Evolutionary conservation across 73 alveolate genomes (phyloP).

Genomic region (Paramecium pentaurelia): DNA sequence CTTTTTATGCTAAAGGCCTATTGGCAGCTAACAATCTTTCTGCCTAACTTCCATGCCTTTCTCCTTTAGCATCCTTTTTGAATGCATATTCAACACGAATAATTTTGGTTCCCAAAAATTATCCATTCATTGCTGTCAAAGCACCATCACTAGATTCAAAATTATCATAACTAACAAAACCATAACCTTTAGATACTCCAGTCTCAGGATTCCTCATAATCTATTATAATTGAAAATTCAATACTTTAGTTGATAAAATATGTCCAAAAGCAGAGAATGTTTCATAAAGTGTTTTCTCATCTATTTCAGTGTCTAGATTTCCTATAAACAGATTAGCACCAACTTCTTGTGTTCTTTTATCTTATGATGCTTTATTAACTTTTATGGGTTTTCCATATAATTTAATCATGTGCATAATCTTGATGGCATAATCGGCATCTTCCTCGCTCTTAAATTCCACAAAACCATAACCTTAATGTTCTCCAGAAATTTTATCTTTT

Average conservation of each 20-base stretch:
- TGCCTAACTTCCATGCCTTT: conserved; percentile 57
- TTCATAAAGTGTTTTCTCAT: conserved; percentile 97
- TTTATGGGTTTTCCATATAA: conserved; percentile 96
- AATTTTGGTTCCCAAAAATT: conserved; percentile 52
- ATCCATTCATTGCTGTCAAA: conserved; percentile 58
- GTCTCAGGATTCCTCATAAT: conserved; percentile 92
- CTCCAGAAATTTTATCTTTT: conserved; percentile 95
- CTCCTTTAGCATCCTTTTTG: conserved; percentile 63
- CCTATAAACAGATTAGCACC: conserved; percentile 99
- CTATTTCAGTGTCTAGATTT: conserved; percentile 96
- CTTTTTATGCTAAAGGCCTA: conserved; percentile 54
- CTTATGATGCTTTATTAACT: conserved; percentile 98
- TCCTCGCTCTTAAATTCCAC: conserved; percentile 75
- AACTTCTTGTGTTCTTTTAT: conserved; percentile 95
- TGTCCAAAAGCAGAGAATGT: conserved; percentile 98
- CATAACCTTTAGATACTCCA: conserved; percentile 92
- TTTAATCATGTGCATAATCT: conserved; percentile 98
- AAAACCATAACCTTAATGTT: conserved; percentile 89
- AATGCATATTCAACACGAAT: conserved; percentile 62
- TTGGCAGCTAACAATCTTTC: conserved; percentile 59
- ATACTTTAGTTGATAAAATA: conserved; percentile 77
- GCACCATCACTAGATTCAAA: conserved; percentile 84
- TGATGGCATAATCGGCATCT: conserved; percentile 99
- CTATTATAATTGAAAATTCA: background rate
- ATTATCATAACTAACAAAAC: conserved; percentile 97